Evolutionary conservation across 441 rosid genomes (phyloP).

Genomic region (Arabidopsis lyrata): DNA sequence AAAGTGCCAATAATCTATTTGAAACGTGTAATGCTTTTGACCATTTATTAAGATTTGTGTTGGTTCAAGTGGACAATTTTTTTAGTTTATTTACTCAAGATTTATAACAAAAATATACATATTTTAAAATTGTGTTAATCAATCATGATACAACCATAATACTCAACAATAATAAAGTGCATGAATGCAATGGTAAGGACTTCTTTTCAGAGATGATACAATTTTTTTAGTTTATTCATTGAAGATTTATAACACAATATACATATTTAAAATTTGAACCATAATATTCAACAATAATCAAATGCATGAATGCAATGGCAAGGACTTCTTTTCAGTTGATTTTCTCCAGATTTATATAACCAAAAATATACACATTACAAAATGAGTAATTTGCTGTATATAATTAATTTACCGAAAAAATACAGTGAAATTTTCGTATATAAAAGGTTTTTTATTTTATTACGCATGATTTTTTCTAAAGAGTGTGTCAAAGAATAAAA

Average conservation of each 20-base stretch:
- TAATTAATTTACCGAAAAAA: too few species aligned
- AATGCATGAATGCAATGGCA: constrained; percentile 16
- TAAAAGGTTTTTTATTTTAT: too few species aligned
- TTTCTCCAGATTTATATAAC: too few species aligned
- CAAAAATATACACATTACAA: too few species aligned
- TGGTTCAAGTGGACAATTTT: background rate
- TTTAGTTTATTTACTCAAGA: background rate
- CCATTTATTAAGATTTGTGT: constrained; percentile 23
- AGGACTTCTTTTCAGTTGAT: too few species aligned
- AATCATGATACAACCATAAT: constrained; percentile 14
- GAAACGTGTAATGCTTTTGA: constrained; percentile 36
- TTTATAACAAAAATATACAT: background rate
- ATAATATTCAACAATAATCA: constrained; percentile 2
- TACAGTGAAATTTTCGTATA: too few species aligned
- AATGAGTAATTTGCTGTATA: too few species aligned
- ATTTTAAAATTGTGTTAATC: background rate
- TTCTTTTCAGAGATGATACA: background rate
- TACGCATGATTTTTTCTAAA: too few species aligned
- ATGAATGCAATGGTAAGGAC: constrained; percentile 1
- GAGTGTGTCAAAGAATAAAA: too few species aligned
- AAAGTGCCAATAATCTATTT: background rate
- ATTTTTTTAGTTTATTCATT: background rate
- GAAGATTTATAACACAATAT: background rate
- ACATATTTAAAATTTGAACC: background rate
- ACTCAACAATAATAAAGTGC: constrained; percentile 10